These are phyloP conservation scores for Funneliformis geosporum DNA, from an alignment of 192 early-diverging fungal species.

Conservation along the genomic window DNA sequence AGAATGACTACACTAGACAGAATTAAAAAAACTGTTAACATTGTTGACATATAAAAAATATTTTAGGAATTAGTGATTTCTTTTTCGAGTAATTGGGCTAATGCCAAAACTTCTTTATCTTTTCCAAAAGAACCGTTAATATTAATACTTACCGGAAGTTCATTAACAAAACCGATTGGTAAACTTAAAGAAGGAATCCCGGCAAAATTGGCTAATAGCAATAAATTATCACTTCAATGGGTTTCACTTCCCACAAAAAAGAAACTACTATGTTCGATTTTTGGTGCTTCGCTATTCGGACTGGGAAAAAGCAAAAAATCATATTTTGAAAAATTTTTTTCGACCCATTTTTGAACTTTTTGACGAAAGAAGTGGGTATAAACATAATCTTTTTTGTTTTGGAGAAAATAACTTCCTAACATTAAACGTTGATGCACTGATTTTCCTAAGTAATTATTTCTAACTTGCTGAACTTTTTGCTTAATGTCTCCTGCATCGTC, in stretches of 20 bases:
- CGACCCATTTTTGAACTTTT: background rate
- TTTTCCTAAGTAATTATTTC: background rate
- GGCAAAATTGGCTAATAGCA: constrained; percentile 1
- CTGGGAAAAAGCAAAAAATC: constrained; percentile 4
- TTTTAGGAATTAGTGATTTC: background rate
- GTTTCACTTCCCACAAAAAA: too few species aligned
- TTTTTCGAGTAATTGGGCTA: background rate
- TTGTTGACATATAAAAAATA: too few species aligned
- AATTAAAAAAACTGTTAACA: too few species aligned
- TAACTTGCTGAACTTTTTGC: background rate
- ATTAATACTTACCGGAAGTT: constrained; percentile 10
- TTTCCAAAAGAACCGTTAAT: constrained; percentile 1
- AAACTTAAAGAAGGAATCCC: constrained; percentile 1
- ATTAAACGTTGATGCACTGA: constrained; percentile 6
- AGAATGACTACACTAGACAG: background rate
- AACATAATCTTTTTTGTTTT: background rate
- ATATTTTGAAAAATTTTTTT: constrained; percentile 1
- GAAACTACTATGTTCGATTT: background rate
- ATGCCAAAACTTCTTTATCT: background rate
- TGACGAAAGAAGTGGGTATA: background rate
- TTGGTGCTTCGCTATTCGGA: background rate
- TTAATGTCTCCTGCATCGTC: too few species aligned
- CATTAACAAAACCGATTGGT: constrained; percentile 6
- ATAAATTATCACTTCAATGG: constrained; percentile 16
- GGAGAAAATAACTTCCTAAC: background rate